Conservation (phyloP, 495 filamentous ascomycete species). For the Podospora comata region DNA sequence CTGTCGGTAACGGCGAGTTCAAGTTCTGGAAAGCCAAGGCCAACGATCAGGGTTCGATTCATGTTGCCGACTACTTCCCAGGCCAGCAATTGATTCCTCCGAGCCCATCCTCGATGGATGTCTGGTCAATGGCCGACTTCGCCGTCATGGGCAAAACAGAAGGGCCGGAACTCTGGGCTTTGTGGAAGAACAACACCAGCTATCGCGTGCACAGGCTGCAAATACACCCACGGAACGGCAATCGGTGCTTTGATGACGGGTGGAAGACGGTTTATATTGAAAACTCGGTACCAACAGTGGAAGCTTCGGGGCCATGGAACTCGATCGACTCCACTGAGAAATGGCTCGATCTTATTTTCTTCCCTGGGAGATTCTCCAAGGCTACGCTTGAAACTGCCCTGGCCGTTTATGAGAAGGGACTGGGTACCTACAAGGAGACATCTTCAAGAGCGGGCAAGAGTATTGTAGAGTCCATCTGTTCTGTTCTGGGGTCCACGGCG, state of each 20-base stretch:
- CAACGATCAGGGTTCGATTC: constrained; percentile 57
- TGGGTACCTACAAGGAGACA: constrained; percentile 41
- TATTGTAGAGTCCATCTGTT: constrained; percentile 66
- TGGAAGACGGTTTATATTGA: constrained; percentile 75
- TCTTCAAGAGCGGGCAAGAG: constrained; percentile 44
- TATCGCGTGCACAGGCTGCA: constrained; percentile 64
- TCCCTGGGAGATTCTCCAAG: constrained; percentile 71
- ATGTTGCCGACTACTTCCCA: constrained; percentile 68
- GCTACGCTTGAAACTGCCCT: constrained; percentile 81
- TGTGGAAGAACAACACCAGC: constrained; percentile 81
- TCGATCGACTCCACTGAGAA: constrained; percentile 61
- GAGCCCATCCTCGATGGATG: constrained; percentile 66
- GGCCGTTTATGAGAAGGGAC: constrained; percentile 64
- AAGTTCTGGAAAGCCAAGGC: constrained; percentile 86
- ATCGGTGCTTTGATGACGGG: constrained; percentile 60
- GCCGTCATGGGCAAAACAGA: constrained; percentile 49
- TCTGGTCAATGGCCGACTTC: constrained; percentile 88
- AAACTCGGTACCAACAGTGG: constrained; percentile 52
- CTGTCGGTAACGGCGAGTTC: constrained; percentile 81
- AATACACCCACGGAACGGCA: constrained; percentile 32
- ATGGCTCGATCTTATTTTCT: constrained; percentile 74
- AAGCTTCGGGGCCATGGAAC: constrained; percentile 56
- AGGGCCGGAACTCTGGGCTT: constrained; percentile 68
- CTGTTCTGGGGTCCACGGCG: constrained; percentile 62
- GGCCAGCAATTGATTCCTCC: constrained; percentile 60